Evolutionary conservation across 495 filamentous ascomycete genomes (phyloP).

Genomic region (Sordaria brevicollis): DNA sequence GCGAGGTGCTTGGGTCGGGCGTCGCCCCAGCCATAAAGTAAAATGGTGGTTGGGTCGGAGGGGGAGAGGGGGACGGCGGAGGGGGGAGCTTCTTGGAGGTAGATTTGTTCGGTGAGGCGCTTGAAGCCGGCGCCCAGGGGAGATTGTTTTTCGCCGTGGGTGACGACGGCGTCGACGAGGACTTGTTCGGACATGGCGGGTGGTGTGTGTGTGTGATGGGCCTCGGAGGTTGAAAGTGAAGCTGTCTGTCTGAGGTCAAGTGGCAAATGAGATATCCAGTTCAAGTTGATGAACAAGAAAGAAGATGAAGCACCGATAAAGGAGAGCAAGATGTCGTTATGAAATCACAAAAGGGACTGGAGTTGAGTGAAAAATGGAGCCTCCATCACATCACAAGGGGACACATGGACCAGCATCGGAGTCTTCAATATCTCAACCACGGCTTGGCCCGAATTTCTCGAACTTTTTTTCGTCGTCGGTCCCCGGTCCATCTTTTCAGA

Average conservation of each 20-base stretch:
- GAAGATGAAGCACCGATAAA: not conserved
- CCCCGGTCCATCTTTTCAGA: not conserved
- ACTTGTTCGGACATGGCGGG: not conserved
- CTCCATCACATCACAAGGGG: not conserved
- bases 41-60: constrained; percentile 26
- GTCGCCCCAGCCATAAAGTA: constrained; percentile 48
- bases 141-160: not conserved
- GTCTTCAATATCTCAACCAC: not conserved
- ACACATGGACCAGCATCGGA: not conserved
- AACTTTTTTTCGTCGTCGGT: not conserved
- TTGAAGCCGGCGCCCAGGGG: constrained; percentile 22
- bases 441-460: not conserved
- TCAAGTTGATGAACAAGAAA: not conserved
- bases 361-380: not conserved
- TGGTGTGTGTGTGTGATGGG: not conserved
- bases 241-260: too few species aligned
- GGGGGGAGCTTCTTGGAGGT: constrained; percentile 11
- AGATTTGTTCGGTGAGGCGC: constrained; percentile 29
- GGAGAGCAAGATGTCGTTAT: not conserved
- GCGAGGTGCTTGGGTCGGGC: constrained; percentile 39
- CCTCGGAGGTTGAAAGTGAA: too few species aligned
- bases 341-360: not conserved
- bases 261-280: not conserved
- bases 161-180: not conserved
- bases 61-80: constrained; percentile 3